These are phyloP conservation scores for Singerocomus inundabilis DNA, from an alignment of 1,284 basidiomycete genomes.

Conservation along the genomic window DNA sequence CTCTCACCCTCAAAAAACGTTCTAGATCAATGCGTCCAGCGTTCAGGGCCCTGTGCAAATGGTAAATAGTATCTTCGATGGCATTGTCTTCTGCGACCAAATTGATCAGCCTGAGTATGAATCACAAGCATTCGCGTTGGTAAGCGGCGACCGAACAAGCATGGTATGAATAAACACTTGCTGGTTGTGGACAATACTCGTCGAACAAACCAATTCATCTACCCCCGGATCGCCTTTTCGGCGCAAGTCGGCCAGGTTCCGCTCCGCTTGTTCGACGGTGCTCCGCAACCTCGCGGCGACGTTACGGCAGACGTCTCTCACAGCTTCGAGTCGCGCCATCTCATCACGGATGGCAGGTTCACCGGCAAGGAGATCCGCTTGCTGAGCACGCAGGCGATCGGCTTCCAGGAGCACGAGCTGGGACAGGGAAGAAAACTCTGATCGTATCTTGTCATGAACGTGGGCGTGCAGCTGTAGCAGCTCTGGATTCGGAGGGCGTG, in stretches of 20 bases:
- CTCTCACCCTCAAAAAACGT: slow-evolving; percentile 80
- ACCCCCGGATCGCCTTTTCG: slow-evolving; percentile 79
- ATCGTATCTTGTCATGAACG: slow-evolving; percentile 73
- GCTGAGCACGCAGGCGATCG: slow-evolving; percentile 75
- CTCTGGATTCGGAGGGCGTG: slow-evolving; percentile 87
- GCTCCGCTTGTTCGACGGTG: slow-evolving; percentile 64
- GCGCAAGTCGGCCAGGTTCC: slow-evolving; percentile 67
- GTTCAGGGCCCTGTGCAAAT: slow-evolving; percentile 92
- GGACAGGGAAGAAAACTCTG: slow-evolving; percentile 66
- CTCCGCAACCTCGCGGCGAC: slow-evolving; percentile 68
- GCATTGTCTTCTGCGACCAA: slow-evolving; percentile 98
- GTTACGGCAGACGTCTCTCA: slow-evolving; percentile 85
- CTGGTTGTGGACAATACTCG: slow-evolving; percentile 96
- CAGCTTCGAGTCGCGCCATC: slow-evolving; percentile 91
- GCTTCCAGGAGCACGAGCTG: slow-evolving; percentile 68
- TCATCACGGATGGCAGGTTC: slow-evolving; percentile 94
- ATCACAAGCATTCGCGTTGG: slow-evolving; percentile 1
- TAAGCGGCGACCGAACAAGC: slow-evolving; percentile 13
- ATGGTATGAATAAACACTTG: slow-evolving; percentile 42
- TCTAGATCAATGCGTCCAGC: slow-evolving; percentile 91
- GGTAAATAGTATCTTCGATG: slow-evolving; percentile 97
- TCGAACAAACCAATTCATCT: slow-evolving; percentile 92
- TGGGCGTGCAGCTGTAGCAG: slow-evolving; percentile 81
- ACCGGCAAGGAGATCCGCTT: slow-evolving; percentile 82
- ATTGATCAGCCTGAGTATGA: slow-evolving; percentile 73